Base-by-base conservation (phyloP, 352 stramenopile species). In the Phytophthora nicotianae region DNA sequence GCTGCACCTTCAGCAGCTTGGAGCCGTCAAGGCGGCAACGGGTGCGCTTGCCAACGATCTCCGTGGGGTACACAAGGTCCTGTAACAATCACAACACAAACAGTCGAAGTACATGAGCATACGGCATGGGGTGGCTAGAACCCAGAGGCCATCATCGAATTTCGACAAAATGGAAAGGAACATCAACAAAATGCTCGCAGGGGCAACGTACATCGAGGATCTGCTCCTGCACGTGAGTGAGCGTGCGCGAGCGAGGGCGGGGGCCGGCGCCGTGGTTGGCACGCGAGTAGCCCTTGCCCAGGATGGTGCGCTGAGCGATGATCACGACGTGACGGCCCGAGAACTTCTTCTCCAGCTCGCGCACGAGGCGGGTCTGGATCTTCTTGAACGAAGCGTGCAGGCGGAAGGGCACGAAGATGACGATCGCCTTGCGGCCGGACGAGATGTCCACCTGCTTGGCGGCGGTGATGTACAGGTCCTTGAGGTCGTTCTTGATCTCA, bases 331-430 rank as follows among this genome's bases (percentile, higher is more conserved):
- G 96, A 65, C 90, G 88, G 73, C 97, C 98, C 53, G 72, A 98
- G 85, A 99, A 99, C 85, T 99, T 99, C 94, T 99, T 99, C 89
- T 99, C 97, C 46, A 99, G 81, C 83, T 99, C 98, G 55, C 96
- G 94, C 38, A 99, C 97, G 52, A 99, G 91, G 69, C 93, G 91
- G 27, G 87, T 81, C 77, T 99, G 98, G 75, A 99, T 98, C 89
- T 99, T 99, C 83, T 98, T 95, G 91, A 99, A 99, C 56, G 88
- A 86, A 68, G 95, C 97, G 68, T 99, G 91, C 49, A 99, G 89
- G 59, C 97, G 97, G 96, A 91, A 99, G 13, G 98, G 98, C 66
- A 99, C 97, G 80, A 99, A 99, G 69, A 99, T 86, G 47, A 99
- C 89, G 77, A 99, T 99, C 32, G 98, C 98, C 83, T 99, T 98